Percentiles rank a stretch among this genome's conserved stretches.
Evolutionary conservation across 352 stramenopile species (phyloP).

Genomic region (Pythium scleroteichum): DNA sequence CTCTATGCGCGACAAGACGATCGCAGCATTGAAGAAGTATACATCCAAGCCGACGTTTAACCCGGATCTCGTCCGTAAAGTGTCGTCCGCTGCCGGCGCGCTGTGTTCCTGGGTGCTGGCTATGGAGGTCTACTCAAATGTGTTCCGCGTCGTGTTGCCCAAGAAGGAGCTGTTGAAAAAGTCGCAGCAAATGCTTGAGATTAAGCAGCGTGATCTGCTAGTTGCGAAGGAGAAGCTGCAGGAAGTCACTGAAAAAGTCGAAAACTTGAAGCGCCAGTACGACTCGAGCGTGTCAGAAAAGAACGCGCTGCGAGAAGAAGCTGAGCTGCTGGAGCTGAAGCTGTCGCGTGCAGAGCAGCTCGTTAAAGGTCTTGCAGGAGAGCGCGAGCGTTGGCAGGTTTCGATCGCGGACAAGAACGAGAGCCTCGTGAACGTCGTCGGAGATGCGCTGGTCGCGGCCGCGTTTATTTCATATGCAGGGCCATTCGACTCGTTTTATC

Average conservation of each 20-base stretch:
- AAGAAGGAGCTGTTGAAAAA: conserved; percentile 90
- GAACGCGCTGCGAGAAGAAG: conserved; percentile 92
- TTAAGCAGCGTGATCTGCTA: conserved; percentile 89
- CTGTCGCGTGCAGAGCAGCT: conserved; percentile 93
- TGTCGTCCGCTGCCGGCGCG: conserved; percentile 85
- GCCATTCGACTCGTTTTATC: conserved; percentile 94
- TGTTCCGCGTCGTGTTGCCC: conserved; percentile 87
- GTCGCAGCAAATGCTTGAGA: conserved; percentile 79
- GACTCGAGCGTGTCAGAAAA: conserved; percentile 93
- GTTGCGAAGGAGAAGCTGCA: conserved; percentile 88
- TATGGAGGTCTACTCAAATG: conserved; percentile 90
- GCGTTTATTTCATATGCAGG: conserved; percentile 96
- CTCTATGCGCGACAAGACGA: conserved; percentile 91
- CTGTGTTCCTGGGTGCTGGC: conserved; percentile 92
- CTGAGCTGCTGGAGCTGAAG: conserved; percentile 91
- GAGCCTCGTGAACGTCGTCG: conserved; percentile 87
- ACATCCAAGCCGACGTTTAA: conserved; percentile 85
- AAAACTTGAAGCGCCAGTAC: conserved; percentile 90
- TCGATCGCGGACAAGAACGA: conserved; percentile 91
- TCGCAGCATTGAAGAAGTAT: conserved; percentile 95
- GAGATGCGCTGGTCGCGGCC: conserved; percentile 91
- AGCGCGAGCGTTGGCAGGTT: conserved; percentile 93
- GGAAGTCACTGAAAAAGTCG: conserved; percentile 92
- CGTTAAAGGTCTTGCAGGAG: conserved; percentile 91
- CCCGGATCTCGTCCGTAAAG: conserved; percentile 88